A percentile compares a stretch with the other conserved stretches of the same genome.
phyloP scores from a whole-genome alignment of 1,284 basidiomycete species.

The Xerocomus amazonicus region DNA sequence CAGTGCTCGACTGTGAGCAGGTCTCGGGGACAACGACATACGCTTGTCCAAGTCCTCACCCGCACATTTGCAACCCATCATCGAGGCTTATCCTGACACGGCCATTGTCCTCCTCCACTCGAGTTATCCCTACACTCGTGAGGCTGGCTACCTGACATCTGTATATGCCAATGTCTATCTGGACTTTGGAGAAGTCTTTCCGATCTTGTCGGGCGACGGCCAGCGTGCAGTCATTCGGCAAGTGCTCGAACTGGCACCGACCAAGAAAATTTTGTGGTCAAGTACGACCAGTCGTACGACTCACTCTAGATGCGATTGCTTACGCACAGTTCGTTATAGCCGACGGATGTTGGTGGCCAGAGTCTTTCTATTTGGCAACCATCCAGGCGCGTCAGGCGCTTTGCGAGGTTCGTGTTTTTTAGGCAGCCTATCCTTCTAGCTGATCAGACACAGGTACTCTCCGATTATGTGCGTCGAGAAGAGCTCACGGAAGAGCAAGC shows the following conservation, averaged over 20 bases:
- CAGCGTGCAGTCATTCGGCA: constrained; percentile 58
- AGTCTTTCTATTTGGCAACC: constrained; percentile 65
- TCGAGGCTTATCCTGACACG: constrained; percentile 57
- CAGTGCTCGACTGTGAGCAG: constrained; percentile 11
- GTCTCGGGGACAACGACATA: constrained; percentile 72
- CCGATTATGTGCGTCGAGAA: constrained; percentile 18
- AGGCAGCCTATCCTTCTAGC: background rate
- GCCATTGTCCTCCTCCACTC: constrained; percentile 68
- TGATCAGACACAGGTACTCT: constrained; percentile 20
- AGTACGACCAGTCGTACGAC: constrained; percentile 42
- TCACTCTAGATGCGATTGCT: background rate
- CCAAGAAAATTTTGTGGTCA: constrained; percentile 76
- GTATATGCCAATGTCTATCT: constrained; percentile 71
- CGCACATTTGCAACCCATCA: constrained; percentile 61
- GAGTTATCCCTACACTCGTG: constrained; percentile 69
- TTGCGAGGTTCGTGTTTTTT: constrained; percentile 43
- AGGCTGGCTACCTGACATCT: constrained; percentile 69
- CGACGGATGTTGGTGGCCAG: constrained; percentile 77
- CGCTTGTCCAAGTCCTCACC: constrained; percentile 57
- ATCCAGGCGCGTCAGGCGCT: constrained; percentile 60
- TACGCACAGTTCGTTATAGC: constrained; percentile 36
- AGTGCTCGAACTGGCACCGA: constrained; percentile 66
- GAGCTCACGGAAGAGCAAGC: constrained; percentile 30
- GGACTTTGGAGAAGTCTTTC: constrained; percentile 79
- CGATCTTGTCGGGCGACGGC: constrained; percentile 58